These are phyloP conservation scores for Carex cristatella DNA, from an alignment of 176 grass and related monocot species.

Conservation along the genomic window DNA sequence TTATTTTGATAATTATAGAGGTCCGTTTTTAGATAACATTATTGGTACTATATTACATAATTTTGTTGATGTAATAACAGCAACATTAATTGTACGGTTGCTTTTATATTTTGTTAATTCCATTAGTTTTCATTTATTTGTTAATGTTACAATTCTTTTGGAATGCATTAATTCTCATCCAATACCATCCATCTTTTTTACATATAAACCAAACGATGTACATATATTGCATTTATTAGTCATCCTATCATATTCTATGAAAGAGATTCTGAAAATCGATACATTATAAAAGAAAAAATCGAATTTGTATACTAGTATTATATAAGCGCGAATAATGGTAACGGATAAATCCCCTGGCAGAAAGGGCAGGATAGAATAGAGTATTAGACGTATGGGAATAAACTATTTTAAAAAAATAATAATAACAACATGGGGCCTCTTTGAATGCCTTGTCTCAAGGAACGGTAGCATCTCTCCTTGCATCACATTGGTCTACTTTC, in stretches of 20 bases:
- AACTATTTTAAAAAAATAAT: not conserved
- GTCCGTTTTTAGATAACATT: no score
- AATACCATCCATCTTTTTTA: no score
- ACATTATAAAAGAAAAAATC: not conserved
- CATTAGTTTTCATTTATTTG: no score
- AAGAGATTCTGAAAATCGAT: not conserved
- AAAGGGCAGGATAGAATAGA: not conserved
- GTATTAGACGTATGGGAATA: not conserved
- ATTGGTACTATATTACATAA: no score
- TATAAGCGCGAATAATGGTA: conserved; percentile 11
- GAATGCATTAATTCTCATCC: no score
- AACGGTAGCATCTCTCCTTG: not conserved
- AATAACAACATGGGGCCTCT: not conserved
- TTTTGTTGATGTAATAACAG: no score
- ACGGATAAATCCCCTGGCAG: not conserved
- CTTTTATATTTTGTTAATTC: no score
- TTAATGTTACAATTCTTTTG: no score
- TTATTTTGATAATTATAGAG: no score
- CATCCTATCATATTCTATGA: not conserved
- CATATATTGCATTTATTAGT: not conserved
- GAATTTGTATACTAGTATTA: not conserved
- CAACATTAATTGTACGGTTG: no score
- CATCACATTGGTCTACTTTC: not conserved
- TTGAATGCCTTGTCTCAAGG: conserved; percentile 21
- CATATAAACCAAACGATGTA: not conserved